phyloP scores from a whole-genome alignment of 306 rosid species.

The Cercis canadensis region DNA sequence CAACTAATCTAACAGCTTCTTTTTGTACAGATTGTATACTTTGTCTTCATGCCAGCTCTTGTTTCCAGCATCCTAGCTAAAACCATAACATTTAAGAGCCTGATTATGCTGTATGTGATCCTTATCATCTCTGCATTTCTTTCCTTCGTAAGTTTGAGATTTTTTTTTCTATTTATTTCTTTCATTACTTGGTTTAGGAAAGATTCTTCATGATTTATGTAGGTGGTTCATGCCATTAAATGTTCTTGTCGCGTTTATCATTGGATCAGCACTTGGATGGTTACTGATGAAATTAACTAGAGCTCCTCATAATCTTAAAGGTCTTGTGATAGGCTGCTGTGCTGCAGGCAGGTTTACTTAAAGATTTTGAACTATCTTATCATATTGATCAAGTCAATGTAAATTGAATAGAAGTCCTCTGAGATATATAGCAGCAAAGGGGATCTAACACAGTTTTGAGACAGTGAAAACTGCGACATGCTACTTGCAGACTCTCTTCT shows the following conservation, averaged over 20 bases:
- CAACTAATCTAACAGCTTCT: too few species aligned
- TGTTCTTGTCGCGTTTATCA: conserved; percentile 33
- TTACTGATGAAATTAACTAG: conserved; percentile 31
- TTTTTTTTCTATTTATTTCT: neutral
- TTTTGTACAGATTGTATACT: conserved; percentile 33
- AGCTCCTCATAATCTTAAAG: conserved; percentile 32
- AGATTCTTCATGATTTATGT: conserved; percentile 16
- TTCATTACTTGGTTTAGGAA: neutral
- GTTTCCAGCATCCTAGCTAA: conserved; percentile 31
- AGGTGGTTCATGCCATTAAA: conserved; percentile 54
- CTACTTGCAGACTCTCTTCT: too few species aligned
- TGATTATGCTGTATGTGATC: conserved; percentile 19
- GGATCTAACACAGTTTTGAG: too few species aligned
- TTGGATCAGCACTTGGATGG: conserved; percentile 44
- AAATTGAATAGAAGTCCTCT: too few species aligned
- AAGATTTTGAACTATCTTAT: too few species aligned
- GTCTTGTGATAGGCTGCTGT: conserved; percentile 50
- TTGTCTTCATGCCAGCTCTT: conserved; percentile 40
- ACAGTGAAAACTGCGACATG: too few species aligned
- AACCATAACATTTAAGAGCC: conserved; percentile 22
- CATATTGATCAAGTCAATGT: too few species aligned
- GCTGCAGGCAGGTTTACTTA: conserved; percentile 36
- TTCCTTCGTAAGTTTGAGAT: neutral
- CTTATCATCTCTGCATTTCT: neutral
- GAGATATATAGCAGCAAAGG: too few species aligned